Evolutionary conservation across 768 basidiomycete species (phyloP).

Genomic region (Tulasnella sp.): DNA sequence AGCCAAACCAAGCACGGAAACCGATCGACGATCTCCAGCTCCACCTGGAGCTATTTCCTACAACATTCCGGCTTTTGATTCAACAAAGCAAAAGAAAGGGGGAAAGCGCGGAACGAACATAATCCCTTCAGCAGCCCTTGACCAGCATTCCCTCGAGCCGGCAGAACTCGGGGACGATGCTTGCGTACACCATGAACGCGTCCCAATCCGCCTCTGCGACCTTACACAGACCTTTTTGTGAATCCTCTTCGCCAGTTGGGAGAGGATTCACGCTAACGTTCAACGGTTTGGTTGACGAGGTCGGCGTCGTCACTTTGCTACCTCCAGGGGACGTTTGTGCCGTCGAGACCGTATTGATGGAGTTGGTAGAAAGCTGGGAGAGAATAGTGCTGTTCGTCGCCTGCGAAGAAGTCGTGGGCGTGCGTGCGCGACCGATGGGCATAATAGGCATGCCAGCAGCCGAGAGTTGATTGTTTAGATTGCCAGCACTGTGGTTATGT

Average conservation of each 20-base stretch:
- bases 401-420: conserved; percentile 5
- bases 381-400: conserved; percentile 10
- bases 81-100: too few relatives aligned
- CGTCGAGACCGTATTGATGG: not conserved
- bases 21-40: too few relatives aligned
- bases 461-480: not conserved
- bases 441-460: not conserved
- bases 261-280: conserved; percentile 56
- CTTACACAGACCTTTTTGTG: conserved; percentile 65
- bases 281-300: conserved; percentile 38
- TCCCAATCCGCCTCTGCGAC: conserved; percentile 77
- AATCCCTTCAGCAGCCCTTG: conserved; percentile 35
- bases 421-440: conserved; percentile 1
- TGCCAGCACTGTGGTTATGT: not conserved
- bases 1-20: too few relatives aligned
- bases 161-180: conserved; percentile 75
- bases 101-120: not conserved
- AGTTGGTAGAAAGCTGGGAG: conserved; percentile 7
- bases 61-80: too few relatives aligned
- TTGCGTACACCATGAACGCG: conserved; percentile 75
- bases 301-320: conserved; percentile 23
- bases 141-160: conserved; percentile 68
- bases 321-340: conserved; percentile 19
- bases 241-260: conserved; percentile 58
- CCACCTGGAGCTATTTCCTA: too few relatives aligned